These are phyloP conservation scores for Metarhizium rileyi DNA, from an alignment of 2,329 filamentous ascomycete genomes.

Conservation along the genomic window DNA sequence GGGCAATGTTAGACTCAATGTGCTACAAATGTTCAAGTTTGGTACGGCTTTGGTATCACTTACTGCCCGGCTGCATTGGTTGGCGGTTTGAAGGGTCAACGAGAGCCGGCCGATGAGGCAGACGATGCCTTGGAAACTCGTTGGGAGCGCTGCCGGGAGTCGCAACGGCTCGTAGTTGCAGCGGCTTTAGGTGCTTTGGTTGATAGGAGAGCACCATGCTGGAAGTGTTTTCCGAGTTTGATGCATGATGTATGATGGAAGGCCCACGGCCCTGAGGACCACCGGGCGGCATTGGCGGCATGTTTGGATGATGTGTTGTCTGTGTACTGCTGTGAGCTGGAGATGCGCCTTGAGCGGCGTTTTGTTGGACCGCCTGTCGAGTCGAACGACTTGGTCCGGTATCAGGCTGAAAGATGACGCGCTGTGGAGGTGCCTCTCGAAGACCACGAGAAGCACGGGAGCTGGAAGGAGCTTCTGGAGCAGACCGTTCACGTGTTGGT, in stretches of 20 bases:
- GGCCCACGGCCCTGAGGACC: conserved; percentile 28
- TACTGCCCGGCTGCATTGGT: conserved; percentile 52
- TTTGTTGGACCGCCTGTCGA: conserved; percentile 44
- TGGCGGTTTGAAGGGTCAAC: conserved; percentile 26
- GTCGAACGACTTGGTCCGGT: conserved; percentile 54
- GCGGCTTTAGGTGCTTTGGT: conserved; percentile 49
- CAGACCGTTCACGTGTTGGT: conserved; percentile 42
- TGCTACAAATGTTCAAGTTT: background rate
- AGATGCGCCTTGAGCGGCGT: conserved; percentile 21
- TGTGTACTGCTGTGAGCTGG: conserved; percentile 17
- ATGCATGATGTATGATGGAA: conserved; percentile 40
- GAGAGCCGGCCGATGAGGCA: conserved; percentile 29
- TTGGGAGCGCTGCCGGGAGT: conserved; percentile 66
- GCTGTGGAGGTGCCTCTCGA: conserved; percentile 74
- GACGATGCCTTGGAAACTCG: conserved; percentile 42
- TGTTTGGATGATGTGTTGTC: conserved; percentile 24
- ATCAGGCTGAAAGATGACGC: conserved; percentile 79
- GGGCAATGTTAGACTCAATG: conserved; percentile 5
- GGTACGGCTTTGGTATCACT: conserved; percentile 24
- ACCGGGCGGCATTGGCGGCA: conserved; percentile 20
- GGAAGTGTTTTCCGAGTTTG: conserved; percentile 46
- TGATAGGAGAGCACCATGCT: conserved; percentile 60
- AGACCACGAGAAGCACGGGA: conserved; percentile 54
- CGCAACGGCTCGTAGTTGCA: conserved; percentile 62
- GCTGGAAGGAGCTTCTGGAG: conserved; percentile 42